These are phyloP conservation scores for Hyaloraphidium curvatum DNA, from an alignment of 192 early-diverging fungal genomes.

Conservation along the genomic window DNA sequence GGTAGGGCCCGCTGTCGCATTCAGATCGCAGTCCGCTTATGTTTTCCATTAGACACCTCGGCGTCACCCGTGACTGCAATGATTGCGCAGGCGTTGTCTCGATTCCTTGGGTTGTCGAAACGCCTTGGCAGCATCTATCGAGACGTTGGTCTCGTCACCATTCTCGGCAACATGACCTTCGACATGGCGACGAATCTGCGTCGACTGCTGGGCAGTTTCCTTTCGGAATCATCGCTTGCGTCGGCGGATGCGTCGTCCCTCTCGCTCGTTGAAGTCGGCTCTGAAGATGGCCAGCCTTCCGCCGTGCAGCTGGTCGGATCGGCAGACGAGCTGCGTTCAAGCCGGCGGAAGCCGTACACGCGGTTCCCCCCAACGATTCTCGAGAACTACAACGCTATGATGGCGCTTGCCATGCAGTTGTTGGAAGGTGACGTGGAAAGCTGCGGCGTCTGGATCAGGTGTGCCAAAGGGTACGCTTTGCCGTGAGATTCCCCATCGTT, in stretches of 20 bases:
- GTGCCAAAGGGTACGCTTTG: too few relatives aligned
- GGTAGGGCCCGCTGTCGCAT: not conserved
- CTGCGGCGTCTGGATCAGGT: too few relatives aligned
- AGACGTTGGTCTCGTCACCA: not conserved
- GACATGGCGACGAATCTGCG: not conserved
- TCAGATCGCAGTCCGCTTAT: not conserved
- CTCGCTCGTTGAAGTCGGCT: not conserved
- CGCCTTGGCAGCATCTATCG: not conserved
- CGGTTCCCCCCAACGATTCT: too few relatives aligned
- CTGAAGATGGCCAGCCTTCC: not conserved
- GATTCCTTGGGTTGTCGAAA: not conserved
- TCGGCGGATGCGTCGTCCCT: too few relatives aligned
- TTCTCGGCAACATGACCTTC: not conserved
- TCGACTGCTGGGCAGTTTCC: not conserved
- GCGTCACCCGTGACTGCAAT: not conserved
- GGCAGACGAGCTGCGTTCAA: too few relatives aligned
- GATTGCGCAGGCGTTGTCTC: not conserved
- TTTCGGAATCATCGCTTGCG: too few relatives aligned
- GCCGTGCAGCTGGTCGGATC: too few relatives aligned
- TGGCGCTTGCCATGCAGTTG: too few relatives aligned
- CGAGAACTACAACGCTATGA: too few relatives aligned
- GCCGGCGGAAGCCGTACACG: too few relatives aligned
- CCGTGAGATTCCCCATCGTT: too few relatives aligned
- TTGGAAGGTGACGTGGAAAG: too few relatives aligned
- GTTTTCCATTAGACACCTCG: not conserved